These are phyloP conservation scores for Phytophthora pseudosyringae DNA, from an alignment of 352 stramenopile species.

Conservation along the genomic window DNA sequence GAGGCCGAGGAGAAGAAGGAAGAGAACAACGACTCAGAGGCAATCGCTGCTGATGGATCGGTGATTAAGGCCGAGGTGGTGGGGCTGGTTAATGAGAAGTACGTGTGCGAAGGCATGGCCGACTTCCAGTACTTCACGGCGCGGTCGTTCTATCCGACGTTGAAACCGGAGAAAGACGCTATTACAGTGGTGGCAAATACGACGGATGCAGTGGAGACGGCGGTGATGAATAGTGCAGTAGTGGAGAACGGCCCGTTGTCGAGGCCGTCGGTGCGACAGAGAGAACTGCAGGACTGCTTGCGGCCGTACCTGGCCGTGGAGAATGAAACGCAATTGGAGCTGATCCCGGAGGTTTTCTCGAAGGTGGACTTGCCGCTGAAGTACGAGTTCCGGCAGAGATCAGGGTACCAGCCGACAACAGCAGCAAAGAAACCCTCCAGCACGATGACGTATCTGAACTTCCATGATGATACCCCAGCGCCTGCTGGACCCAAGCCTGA, in stretches of 20 bases:
- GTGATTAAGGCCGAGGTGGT: constrained; percentile 55
- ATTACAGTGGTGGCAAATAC: constrained; percentile 32
- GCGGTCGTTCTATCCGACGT: constrained; percentile 57
- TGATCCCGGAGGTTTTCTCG: constrained; percentile 86
- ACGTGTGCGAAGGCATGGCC: constrained; percentile 87
- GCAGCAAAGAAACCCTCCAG: constrained; percentile 68
- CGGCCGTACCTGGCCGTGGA: constrained; percentile 61
- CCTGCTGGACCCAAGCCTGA: constrained; percentile 58
- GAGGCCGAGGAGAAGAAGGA: constrained; percentile 21
- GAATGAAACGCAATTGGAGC: constrained; percentile 63
- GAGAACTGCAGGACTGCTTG: constrained; percentile 58
- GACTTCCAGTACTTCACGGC: constrained; percentile 88
- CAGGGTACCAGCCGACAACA: constrained; percentile 70
- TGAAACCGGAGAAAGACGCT: constrained; percentile 33
- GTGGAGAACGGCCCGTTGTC: constrained; percentile 51
- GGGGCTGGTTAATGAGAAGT: constrained; percentile 76
- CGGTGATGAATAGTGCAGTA: constrained; percentile 35
- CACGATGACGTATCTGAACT: constrained; percentile 84
- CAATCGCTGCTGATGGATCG: constrained; percentile 17
- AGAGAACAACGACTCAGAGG: constrained; percentile 10
- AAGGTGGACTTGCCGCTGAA: constrained; percentile 84
- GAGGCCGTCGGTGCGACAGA: constrained; percentile 45
- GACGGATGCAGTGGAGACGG: constrained; percentile 29
- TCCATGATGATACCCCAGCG: constrained; percentile 66
- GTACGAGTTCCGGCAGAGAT: constrained; percentile 85